Evolutionary conservation across 2,329 filamentous ascomycete species (phyloP).

Genomic region (Cytospora mali): DNA sequence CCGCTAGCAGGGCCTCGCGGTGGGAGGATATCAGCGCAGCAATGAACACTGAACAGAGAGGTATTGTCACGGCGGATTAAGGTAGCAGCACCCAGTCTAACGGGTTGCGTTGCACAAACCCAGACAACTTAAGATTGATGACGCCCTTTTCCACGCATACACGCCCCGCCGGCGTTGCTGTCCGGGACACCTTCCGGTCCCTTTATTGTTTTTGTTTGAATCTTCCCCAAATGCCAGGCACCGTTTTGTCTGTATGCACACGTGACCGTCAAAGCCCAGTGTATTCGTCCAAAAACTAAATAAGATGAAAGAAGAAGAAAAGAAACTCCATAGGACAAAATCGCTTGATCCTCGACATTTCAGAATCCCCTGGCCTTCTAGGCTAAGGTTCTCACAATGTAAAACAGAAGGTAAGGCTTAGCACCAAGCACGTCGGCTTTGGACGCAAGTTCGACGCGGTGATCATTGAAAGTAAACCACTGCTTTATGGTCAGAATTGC

Average conservation of each 20-base stretch:
- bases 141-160: slow-evolving; percentile 4
- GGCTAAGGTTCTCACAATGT: slow-evolving; percentile 67
- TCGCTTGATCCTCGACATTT: slow-evolving; percentile 13
- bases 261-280: slow-evolving; percentile 1
- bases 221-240: slow-evolving; percentile 14
- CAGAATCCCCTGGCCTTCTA: slow-evolving; percentile 33
- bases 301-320: no score
- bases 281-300: slow-evolving; percentile 12
- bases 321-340: slow-evolving; percentile 17
- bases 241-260: slow-evolving; percentile 16
- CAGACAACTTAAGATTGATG: slow-evolving; percentile 1
- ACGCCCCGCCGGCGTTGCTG: slow-evolving; percentile 18
- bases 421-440: slow-evolving; percentile 84
- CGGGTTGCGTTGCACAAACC: not conserved
- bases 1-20: not conserved
- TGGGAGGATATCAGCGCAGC: not conserved
- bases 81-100: not conserved
- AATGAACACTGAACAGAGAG: not conserved
- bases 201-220: not conserved
- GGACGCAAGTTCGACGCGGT: slow-evolving; percentile 81
- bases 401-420: slow-evolving; percentile 90
- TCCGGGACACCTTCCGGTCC: not conserved
- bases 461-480: slow-evolving; percentile 97
- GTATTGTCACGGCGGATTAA: not conserved
- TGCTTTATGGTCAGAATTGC: slow-evolving; percentile 41